Evolutionary conservation across 2,329 filamentous ascomycete genomes (phyloP), one percentile per base, ranked within the genome.

Genomic region (Tolypocladium guangdongense): DNA sequence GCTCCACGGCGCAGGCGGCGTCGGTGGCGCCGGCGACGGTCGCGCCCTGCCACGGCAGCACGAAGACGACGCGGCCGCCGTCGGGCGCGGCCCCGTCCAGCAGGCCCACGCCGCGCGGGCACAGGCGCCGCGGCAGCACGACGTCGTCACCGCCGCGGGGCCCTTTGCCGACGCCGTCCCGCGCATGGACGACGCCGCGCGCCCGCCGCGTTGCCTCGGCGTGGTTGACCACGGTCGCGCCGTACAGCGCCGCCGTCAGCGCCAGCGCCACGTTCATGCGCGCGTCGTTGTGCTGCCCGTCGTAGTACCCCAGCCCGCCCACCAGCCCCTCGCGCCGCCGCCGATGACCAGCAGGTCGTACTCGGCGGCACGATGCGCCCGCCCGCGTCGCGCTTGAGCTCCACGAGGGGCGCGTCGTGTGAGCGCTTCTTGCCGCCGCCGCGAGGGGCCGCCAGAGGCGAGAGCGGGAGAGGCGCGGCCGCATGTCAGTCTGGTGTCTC

Each of bases 111-210:
- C 88, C 83, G 52, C 84, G 80, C 52, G 88, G 88, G 66, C 84
- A 87, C 71, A 86, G 87, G 87, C 87, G 53, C 87, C 86, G n/a
- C 24, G 88, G 88, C 1, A 93, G 81, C 63, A 92, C 84, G 58
- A 93, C 77, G 72, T 93, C 88, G n/a, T 89, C 87, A 59, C 88
- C 88, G n/a, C n/a, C n/a, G n/a, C n/a, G n/a, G n/a, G n/a, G n/a
- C n/a, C n/a, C n/a, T n/a, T n/a, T n/a, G 68, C 92, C 92, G 74
- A 93, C 84, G 67, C 92, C 78, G 58, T 88, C 88, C 74, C 86
- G 89, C 53, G 88, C 88, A 60, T 79, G 81, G 64, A 92, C 82
- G n/a, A 74, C 76, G 69, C 49, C 80, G 67, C 3, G 74, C 57
- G 22, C 52, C 68, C 71, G 60, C 78, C 71, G 51, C 80, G 63